Evolutionary conservation across 352 stramenopile genomes (phyloP).

Genomic region (Phytophthora foliorum): DNA sequence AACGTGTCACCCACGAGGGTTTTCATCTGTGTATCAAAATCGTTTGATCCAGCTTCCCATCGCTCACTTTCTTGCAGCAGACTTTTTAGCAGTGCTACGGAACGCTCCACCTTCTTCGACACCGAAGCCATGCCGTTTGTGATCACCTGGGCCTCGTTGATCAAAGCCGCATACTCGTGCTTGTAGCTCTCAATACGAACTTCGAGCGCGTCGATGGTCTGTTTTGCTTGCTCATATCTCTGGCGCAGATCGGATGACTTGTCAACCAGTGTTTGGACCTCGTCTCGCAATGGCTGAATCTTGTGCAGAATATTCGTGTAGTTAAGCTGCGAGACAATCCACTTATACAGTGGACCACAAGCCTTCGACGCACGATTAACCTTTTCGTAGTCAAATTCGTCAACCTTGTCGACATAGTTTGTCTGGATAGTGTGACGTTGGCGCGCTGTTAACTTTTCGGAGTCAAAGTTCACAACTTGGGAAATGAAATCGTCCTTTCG

Average conservation of each 20-base stretch:
- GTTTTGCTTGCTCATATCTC: slow-evolving; percentile 94
- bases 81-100: slow-evolving; percentile 98
- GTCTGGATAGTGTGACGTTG: slow-evolving; percentile 96
- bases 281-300: slow-evolving; percentile 98
- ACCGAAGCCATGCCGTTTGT: slow-evolving; percentile 98
- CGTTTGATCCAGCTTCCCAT: slow-evolving; percentile 97
- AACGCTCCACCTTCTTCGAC: slow-evolving; percentile 97
- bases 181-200: slow-evolving; percentile 98
- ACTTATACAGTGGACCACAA: slow-evolving; percentile 99
- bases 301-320: slow-evolving; percentile 99
- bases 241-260: slow-evolving; percentile 93
- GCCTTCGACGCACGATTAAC: slow-evolving; percentile 96
- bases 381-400: slow-evolving; percentile 93
- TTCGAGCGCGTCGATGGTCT: slow-evolving; percentile 96
- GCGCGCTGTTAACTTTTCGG: slow-evolving; percentile 95
- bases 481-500: slow-evolving; percentile 99
- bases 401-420: slow-evolving; percentile 95
- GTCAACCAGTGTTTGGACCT: slow-evolving; percentile 98
- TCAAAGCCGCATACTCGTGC: slow-evolving; percentile 98
- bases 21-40: slow-evolving; percentile 97
- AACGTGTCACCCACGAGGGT: slow-evolving; percentile 98
- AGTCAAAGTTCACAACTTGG: slow-evolving; percentile 99
- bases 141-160: slow-evolving; percentile 98
- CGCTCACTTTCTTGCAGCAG: slow-evolving; percentile 98
- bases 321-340: slow-evolving; percentile 98